Evolutionary conservation across 164 flowering plant species (phyloP).

Genomic region (Malania oleifera): DNA sequence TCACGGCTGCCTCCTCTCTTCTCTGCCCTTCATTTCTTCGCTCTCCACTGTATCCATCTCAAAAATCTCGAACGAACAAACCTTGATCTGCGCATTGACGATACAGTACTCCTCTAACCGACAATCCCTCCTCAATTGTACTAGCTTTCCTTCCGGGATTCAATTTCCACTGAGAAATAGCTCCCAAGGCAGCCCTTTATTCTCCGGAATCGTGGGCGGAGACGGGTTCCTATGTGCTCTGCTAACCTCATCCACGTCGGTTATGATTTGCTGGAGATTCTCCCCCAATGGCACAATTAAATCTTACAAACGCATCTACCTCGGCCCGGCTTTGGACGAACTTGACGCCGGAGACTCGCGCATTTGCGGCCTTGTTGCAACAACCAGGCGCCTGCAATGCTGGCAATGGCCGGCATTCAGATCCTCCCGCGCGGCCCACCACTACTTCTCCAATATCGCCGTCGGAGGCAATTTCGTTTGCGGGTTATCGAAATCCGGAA

Average conservation of each 20-base stretch:
- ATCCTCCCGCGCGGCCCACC: background rate
- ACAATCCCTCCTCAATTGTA: conserved; percentile 36
- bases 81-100: conserved; percentile 50
- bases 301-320: conserved; percentile 37
- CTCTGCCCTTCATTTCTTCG: conserved; percentile 18
- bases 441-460: conserved; percentile 32
- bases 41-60: conserved; percentile 61
- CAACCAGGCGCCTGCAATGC: conserved; percentile 32
- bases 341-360: conserved; percentile 48
- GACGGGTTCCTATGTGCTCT: conserved; percentile 49
- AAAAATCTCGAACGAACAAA: conserved; percentile 28
- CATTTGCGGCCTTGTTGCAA: conserved; percentile 42
- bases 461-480: conserved; percentile 66
- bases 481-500: conserved; percentile 38
- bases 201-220: conserved; percentile 44
- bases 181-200: conserved; percentile 7
- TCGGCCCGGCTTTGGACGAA: conserved; percentile 32
- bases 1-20: conserved; percentile 9
- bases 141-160: conserved; percentile 29
- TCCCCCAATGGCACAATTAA: conserved; percentile 15
- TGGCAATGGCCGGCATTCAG: conserved; percentile 48
- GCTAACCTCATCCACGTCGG: conserved; percentile 20
- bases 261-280: conserved; percentile 62
- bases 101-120: background rate
- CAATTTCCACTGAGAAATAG: conserved; percentile 18